Evolutionary conservation across 2,329 filamentous ascomycete species (phyloP).

Genomic region (Talaromyces sp.): DNA sequence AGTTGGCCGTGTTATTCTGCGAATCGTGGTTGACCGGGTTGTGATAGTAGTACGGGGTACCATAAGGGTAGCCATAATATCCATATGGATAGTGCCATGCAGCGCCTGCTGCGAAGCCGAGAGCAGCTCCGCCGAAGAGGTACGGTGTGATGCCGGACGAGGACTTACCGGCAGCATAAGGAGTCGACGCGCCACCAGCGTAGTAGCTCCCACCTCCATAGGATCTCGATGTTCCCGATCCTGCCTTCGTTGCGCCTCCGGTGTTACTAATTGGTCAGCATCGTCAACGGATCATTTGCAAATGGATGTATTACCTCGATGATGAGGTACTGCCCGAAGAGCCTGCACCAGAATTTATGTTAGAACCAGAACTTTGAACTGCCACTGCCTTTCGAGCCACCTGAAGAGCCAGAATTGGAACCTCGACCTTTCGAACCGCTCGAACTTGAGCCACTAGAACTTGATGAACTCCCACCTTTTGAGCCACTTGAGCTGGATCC

Average conservation of each 20-base stretch:
- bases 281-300: neutral
- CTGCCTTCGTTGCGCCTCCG: slow-evolving; percentile 10
- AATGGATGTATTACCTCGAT: slow-evolving; percentile 12
- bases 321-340: slow-evolving; percentile 7
- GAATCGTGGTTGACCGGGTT: slow-evolving; percentile 32
- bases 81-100: slow-evolving; percentile 52
- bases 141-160: slow-evolving; percentile 49
- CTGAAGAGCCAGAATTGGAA: slow-evolving; percentile 4
- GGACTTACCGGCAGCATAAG: slow-evolving; percentile 50
- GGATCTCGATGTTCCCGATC: slow-evolving; percentile 11
- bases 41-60: slow-evolving; percentile 46
- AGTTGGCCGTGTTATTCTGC: slow-evolving; percentile 41
- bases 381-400: neutral
- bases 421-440: slow-evolving; percentile 21
- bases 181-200: slow-evolving; percentile 50
- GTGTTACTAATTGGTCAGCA: slow-evolving; percentile 7
- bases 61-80: slow-evolving; percentile 57
- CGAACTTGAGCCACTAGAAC: neutral
- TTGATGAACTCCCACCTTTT: neutral
- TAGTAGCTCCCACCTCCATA: slow-evolving; percentile 52
- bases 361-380: slow-evolving; percentile 13
- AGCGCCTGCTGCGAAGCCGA: slow-evolving; percentile 47
- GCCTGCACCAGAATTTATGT: slow-evolving; percentile 6
- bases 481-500: slow-evolving; percentile 5
- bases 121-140: slow-evolving; percentile 46